phyloP scores from a whole-genome alignment of 106 monocot genomes.

The Xerophyta viscosa region DNA sequence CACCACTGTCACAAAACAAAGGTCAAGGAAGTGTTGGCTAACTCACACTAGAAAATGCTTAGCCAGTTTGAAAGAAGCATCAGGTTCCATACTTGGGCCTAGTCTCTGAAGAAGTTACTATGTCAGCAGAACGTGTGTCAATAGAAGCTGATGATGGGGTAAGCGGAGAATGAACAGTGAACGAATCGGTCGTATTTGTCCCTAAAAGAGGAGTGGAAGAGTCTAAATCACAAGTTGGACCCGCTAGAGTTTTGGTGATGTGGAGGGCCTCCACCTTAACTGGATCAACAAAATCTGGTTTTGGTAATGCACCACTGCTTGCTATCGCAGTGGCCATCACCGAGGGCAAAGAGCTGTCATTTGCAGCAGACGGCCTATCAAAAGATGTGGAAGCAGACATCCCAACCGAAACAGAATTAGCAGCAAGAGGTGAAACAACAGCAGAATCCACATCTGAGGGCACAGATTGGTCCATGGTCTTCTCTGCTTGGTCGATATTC shows the following conservation, averaged over 20 bases:
- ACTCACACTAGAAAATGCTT: too few species aligned
- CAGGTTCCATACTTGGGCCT: conserved; percentile 1
- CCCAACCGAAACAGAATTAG: neutral
- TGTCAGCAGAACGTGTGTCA: neutral
- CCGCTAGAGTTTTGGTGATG: neutral
- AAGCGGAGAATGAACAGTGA: neutral
- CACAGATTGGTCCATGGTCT: neutral
- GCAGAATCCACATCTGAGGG: neutral
- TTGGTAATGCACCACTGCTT: neutral
- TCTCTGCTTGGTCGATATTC: too few species aligned
- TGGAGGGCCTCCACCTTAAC: neutral
- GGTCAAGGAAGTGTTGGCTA: too few species aligned
- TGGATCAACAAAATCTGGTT: neutral
- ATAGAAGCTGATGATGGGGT: neutral
- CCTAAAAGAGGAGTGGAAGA: neutral
- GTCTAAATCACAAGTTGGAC: neutral
- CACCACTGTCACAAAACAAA: too few species aligned
- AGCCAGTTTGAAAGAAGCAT: neutral
- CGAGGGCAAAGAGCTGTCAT: neutral
- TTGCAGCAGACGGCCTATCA: too few species aligned
- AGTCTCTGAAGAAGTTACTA: neutral
- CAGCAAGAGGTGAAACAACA: neutral
- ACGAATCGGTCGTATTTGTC: conserved; percentile 2
- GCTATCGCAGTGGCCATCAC: neutral
- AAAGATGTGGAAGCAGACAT: conserved; percentile 2